phyloP scores from a whole-genome alignment of 108 stramenopile genomes.

The Epipyxis sp. region DNA sequence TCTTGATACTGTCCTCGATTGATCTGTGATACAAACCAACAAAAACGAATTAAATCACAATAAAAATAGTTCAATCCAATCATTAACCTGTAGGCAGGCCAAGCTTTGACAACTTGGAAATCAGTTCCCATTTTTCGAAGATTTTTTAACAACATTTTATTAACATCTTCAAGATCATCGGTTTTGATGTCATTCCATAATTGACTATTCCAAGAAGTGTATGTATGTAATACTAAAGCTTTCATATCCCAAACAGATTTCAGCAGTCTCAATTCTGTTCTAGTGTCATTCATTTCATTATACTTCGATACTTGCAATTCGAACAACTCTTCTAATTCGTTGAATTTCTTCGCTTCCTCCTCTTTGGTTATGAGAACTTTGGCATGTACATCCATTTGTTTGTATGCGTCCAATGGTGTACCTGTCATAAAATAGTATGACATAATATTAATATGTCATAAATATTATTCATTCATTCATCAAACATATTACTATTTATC shows the following conservation, averaged over 20 bases:
- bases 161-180: slow-evolving; percentile 69
- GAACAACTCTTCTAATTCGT: slow-evolving; percentile 75
- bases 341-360: slow-evolving; percentile 59
- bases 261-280: slow-evolving; percentile 66
- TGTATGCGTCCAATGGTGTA: slow-evolving; percentile 21
- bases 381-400: slow-evolving; percentile 31
- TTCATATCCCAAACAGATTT: slow-evolving; percentile 76
- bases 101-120: slow-evolving; percentile 66
- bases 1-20: slow-evolving; percentile 72
- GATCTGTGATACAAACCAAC: too few species aligned
- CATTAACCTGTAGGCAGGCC: slow-evolving; percentile 74
- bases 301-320: slow-evolving; percentile 71
- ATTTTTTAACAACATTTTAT: slow-evolving; percentile 71
- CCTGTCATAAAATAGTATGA: too few species aligned
- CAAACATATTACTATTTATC: slow-evolving; percentile 41
- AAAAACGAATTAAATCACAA: too few species aligned
- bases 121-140: slow-evolving; percentile 66
- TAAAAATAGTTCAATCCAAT: too few species aligned
- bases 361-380: slow-evolving; percentile 12
- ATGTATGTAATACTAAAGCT: slow-evolving; percentile 56
- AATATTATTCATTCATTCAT: too few species aligned
- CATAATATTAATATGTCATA: too few species aligned
- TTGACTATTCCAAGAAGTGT: slow-evolving; percentile 59
- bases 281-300: slow-evolving; percentile 71
- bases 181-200: slow-evolving; percentile 70